Evolutionary conservation across 768 basidiomycete genomes (phyloP).

Genomic region (Phylloporus sp.): DNA sequence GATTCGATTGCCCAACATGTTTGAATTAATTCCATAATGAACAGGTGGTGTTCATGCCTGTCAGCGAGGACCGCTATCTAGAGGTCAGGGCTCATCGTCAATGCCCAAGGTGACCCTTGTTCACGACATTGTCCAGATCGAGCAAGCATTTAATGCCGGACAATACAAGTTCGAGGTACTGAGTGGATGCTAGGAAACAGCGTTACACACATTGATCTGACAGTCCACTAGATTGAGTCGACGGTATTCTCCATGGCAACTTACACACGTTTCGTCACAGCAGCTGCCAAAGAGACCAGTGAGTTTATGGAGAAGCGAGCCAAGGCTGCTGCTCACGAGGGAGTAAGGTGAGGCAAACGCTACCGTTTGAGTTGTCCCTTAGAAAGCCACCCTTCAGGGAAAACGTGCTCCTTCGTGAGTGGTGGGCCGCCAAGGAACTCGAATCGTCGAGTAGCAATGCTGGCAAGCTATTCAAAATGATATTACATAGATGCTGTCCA

Average conservation of each 20-base stretch:
- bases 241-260: conserved; percentile 50
- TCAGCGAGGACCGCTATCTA: conserved; percentile 46
- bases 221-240: too few species aligned
- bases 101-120: neutral
- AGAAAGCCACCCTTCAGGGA: conserved; percentile 33
- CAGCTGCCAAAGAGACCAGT: conserved; percentile 39
- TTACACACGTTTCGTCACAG: conserved; percentile 41
- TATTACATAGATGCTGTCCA: too few species aligned
- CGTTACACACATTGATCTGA: neutral
- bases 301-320: conserved; percentile 41
- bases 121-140: conserved; percentile 35
- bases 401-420: conserved; percentile 38
- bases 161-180: conserved; percentile 48
- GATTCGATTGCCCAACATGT: too few species aligned
- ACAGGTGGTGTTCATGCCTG: conserved; percentile 49
- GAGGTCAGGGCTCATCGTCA: conserved; percentile 31
- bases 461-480: conserved; percentile 1
- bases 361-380: neutral
- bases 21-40: neutral
- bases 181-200: neutral
- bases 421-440: conserved; percentile 34
- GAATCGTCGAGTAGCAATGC: neutral
- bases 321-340: conserved; percentile 36
- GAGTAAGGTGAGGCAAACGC: conserved; percentile 35
- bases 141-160: conserved; percentile 50